Conservation (phyloP, 2,329 filamentous ascomycete species). For the Cordyceps cateniannulata region DNA sequence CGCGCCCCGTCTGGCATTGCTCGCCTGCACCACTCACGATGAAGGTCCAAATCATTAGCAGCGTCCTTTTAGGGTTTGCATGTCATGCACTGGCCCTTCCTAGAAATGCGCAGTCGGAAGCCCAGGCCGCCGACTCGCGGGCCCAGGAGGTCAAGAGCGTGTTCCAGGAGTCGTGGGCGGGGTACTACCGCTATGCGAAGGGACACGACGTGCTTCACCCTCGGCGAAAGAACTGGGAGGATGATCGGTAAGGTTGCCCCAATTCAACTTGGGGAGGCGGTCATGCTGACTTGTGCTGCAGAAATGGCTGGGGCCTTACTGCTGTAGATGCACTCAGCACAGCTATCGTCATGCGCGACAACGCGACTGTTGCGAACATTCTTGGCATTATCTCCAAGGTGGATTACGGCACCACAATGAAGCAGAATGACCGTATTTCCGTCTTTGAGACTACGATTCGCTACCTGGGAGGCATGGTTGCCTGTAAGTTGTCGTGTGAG, state of each 20-base stretch:
- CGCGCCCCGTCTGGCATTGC: not conserved
- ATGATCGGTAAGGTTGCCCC: constrained; percentile 54
- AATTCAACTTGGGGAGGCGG: not conserved
- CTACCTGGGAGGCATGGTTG: constrained; percentile 74
- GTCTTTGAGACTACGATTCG: constrained; percentile 89
- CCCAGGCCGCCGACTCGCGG: constrained; percentile 28
- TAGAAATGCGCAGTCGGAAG: too few species aligned
- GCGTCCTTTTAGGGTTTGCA: not conserved
- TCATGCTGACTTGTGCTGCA: constrained; percentile 26
- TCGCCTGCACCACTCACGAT: not conserved
- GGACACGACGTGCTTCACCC: constrained; percentile 71
- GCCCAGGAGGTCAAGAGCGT: constrained; percentile 59
- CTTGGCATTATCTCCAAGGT: constrained; percentile 64
- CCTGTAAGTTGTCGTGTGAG: constrained; percentile 38
- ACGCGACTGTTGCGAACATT: constrained; percentile 61
- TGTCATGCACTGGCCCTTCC: not conserved
- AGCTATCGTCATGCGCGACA: constrained; percentile 70
- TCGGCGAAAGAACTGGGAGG: constrained; percentile 54
- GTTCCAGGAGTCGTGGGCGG: constrained; percentile 65
- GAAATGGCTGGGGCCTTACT: constrained; percentile 79
- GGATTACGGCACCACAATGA: constrained; percentile 56
- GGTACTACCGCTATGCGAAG: constrained; percentile 68
- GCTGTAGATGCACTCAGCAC: constrained; percentile 77
- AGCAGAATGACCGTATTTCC: constrained; percentile 48
- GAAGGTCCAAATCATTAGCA: not conserved